These are phyloP conservation scores for Tricholoma saponaceum DNA, from an alignment of 768 basidiomycete genomes.

Conservation along the genomic window DNA sequence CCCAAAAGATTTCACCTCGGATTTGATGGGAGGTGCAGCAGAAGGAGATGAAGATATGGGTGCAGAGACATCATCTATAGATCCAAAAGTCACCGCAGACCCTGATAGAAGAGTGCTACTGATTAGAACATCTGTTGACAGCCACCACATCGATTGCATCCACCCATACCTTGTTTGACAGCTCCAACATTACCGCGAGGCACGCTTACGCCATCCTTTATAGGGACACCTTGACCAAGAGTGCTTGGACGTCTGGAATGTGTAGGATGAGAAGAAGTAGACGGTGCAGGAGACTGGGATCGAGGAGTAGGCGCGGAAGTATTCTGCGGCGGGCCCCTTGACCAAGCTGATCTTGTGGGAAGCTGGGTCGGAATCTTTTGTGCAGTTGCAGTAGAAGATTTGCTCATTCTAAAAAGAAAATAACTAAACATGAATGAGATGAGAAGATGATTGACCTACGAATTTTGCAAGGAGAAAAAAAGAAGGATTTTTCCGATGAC, in stretches of 20 bases:
- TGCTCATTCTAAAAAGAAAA: constrained; percentile 76
- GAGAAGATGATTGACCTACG: constrained; percentile 22
- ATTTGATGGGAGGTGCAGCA: constrained; percentile 57
- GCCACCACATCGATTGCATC: constrained; percentile 1
- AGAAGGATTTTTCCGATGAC: constrained; percentile 24
- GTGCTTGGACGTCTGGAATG: constrained; percentile 80
- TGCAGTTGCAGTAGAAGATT: constrained; percentile 71
- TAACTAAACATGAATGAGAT: constrained; percentile 10
- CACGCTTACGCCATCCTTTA: constrained; percentile 78
- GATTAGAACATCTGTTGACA: constrained; percentile 9
- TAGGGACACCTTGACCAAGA: constrained; percentile 63
- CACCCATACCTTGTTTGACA: constrained; percentile 57
- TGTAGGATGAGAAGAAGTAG: constrained; percentile 45
- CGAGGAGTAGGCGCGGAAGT: constrained; percentile 59
- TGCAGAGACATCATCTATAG: constrained; percentile 77
- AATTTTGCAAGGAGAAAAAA: constrained; percentile 35
- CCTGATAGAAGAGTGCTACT: constrained; percentile 30
- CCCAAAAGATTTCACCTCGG: constrained; percentile 82
- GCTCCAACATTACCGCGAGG: constrained; percentile 62
- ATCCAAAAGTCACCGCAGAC: constrained; percentile 81
- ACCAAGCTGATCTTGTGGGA: constrained; percentile 85
- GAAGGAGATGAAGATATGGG: constrained; percentile 84
- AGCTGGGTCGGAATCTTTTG: constrained; percentile 72
- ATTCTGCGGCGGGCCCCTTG: constrained; percentile 78
- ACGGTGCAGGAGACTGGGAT: constrained; percentile 73